Base-by-base conservation (phyloP, 2,329 filamentous ascomycete genomes). In the Madurella fahalii region DNA sequence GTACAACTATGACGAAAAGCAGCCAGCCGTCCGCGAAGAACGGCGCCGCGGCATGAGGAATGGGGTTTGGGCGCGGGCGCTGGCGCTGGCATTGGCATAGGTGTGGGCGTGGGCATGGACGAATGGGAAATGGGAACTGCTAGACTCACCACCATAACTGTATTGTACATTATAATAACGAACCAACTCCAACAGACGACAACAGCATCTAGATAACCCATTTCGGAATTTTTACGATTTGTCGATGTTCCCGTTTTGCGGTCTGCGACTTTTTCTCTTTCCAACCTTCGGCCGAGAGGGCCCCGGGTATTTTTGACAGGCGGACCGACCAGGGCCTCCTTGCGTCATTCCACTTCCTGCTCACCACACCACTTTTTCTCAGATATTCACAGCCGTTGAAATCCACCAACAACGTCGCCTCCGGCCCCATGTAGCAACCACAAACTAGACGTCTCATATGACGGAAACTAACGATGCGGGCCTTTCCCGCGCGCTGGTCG, bases 401-500 rank as follows among this genome's bases (percentile, higher is more conserved):
- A 47, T 40, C 47, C 32, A 12, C 31, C 17, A 56, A 47, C 25
- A 13, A 11, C 30, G 17, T 39, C 44, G 18, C 40, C 15, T 18
- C 41, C 41, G 42, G 31, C 40, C 48, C 49, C 48, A 65, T 64
- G 63, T 63, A 62, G 58, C 57, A 46, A 53, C 32, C 25, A 44
- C 17, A 37, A 37, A 40, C 20, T 30, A 42, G n/a, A 52, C 50
- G 54, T 65, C 68, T 74, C 68, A 68, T 50, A 80, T 80, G 78
- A 74, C 71, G 66, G 69, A 72, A 64, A 61, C 65, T 59, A 73
- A 73, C 61, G 67, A 80, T 77, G 81, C 75, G 74, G 82, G 80
- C 72, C 76, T 87, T 68, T 86, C 87, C 67, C 84, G 89, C 72
- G 90, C 88, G 64, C 72, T 89, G 68, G 82, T 96, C 72, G 94